phyloP scores from a whole-genome alignment of 176 grass and related monocot species.

The Raddia guianensis region DNA sequence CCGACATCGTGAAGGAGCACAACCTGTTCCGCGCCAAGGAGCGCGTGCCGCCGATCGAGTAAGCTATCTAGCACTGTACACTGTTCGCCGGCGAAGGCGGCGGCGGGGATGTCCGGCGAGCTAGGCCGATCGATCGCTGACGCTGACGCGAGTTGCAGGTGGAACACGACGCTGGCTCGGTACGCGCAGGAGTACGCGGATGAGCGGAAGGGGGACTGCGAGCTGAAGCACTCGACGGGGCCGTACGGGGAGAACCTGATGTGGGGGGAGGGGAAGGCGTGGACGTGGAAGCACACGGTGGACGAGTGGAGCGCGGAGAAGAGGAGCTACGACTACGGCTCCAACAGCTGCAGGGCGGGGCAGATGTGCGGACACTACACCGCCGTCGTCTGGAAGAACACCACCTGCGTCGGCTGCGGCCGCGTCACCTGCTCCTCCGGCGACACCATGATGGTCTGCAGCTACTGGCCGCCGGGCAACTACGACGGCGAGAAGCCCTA shows the following conservation, averaged over 20 bases:
- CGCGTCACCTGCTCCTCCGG: constrained; percentile 40
- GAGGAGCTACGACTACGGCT: constrained; percentile 54
- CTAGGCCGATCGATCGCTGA: no score
- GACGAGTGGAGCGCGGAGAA: constrained; percentile 62
- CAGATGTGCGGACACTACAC: constrained; percentile 72
- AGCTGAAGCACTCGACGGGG: constrained; percentile 57
- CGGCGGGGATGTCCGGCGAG: no score
- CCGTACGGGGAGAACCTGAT: constrained; percentile 84
- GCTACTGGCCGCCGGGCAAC: constrained; percentile 70
- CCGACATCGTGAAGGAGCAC: constrained; percentile 48
- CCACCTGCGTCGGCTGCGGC: constrained; percentile 54
- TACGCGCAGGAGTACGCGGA: constrained; percentile 60
- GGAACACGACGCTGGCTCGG: constrained; percentile 55
- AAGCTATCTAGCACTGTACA: not conserved
- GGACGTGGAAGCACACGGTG: constrained; percentile 51
- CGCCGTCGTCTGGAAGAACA: constrained; percentile 62
- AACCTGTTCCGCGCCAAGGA: constrained; percentile 47
- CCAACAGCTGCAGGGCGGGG: constrained; percentile 49
- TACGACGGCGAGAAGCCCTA: constrained; percentile 52
- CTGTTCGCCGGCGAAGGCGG: not conserved
- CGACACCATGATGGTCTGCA: constrained; percentile 55
- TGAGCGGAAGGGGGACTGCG: constrained; percentile 50
- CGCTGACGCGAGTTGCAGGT: not conserved
- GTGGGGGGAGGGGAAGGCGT: constrained; percentile 40
- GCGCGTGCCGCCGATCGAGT: constrained; percentile 38